Evolutionary conservation across 352 stramenopile genomes (phyloP).

Genomic region (Phytophthora citrophthora): DNA sequence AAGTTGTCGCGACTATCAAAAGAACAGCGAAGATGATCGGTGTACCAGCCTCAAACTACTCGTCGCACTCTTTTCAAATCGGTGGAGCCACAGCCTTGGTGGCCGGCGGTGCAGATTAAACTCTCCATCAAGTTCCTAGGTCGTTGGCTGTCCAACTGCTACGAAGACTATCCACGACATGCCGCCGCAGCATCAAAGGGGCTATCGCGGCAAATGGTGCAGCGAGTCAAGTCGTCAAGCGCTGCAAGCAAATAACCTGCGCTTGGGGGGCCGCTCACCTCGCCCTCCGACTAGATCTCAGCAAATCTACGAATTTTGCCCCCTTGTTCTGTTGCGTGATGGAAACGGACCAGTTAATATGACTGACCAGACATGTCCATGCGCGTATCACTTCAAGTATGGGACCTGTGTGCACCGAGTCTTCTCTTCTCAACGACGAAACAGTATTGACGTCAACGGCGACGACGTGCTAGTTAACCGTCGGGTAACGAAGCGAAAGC

Average conservation of each 20-base stretch:
- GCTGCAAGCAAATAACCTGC: background rate
- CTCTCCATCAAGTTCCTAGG: background rate
- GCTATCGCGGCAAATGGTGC: background rate
- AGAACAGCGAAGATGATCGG: background rate
- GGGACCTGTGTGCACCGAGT: too few species aligned
- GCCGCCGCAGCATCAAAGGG: background rate
- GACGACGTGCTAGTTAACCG: too few species aligned
- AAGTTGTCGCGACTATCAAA: background rate
- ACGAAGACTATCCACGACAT: background rate
- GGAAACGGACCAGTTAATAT: too few species aligned
- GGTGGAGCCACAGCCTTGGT: background rate
- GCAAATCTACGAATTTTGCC: too few species aligned
- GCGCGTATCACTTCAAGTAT: too few species aligned
- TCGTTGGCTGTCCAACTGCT: background rate
- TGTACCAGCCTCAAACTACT: background rate
- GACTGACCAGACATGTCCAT: too few species aligned
- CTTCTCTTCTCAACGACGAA: too few species aligned
- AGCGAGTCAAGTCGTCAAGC: background rate
- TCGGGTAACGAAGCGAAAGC: too few species aligned
- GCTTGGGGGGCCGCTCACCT: conserved; percentile 1
- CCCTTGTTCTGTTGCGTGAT: too few species aligned
- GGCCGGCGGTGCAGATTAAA: background rate
- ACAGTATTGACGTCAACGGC: too few species aligned
- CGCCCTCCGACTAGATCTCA: background rate
- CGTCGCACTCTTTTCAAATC: background rate